Conservation (phyloP, 2,329 filamentous ascomycete species). For the Canariomyces notabilis region DNA sequence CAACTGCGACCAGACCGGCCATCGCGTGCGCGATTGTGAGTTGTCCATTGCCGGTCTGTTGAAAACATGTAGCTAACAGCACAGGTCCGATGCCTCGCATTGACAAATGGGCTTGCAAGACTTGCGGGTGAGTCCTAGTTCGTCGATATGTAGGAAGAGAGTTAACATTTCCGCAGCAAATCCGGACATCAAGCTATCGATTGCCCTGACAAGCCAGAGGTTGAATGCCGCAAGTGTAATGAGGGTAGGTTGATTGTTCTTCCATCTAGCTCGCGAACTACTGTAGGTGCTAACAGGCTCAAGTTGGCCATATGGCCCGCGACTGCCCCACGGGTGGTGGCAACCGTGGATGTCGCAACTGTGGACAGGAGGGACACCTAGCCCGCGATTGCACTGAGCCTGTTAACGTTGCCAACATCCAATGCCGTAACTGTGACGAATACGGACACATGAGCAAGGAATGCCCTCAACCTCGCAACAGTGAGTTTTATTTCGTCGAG, state of each 20-base stretch:
- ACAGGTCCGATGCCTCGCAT: slow-evolving; percentile 54
- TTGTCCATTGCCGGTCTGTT: slow-evolving; percentile 7
- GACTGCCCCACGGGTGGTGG: slow-evolving; percentile 57
- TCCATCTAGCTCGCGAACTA: no score
- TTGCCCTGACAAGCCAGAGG: slow-evolving; percentile 53
- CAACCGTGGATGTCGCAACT: slow-evolving; percentile 55
- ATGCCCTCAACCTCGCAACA: slow-evolving; percentile 53
- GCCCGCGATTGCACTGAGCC: slow-evolving; percentile 56
- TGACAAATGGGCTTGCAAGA: slow-evolving; percentile 63
- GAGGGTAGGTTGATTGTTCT: slow-evolving; percentile 44
- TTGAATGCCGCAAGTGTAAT: slow-evolving; percentile 62
- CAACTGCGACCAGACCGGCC: slow-evolving; percentile 60
- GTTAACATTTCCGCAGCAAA: slow-evolving; percentile 33
- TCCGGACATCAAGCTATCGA: slow-evolving; percentile 47
- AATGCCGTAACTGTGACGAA: slow-evolving; percentile 50
- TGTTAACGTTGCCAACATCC: slow-evolving; percentile 35
- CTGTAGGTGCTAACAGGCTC: slow-evolving; percentile 8
- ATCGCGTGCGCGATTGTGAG: slow-evolving; percentile 66
- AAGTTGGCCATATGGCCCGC: slow-evolving; percentile 56
- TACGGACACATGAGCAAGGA: slow-evolving; percentile 44
- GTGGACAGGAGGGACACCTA: slow-evolving; percentile 57
- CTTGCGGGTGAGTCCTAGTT: slow-evolving; percentile 49
- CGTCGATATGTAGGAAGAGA: not conserved
- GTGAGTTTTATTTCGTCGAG: slow-evolving; percentile 31
- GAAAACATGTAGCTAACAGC: slow-evolving; percentile 13